Evolutionary conservation across 2,329 filamentous ascomycete species (phyloP).

Genomic region (Verticillium dahliae): DNA sequence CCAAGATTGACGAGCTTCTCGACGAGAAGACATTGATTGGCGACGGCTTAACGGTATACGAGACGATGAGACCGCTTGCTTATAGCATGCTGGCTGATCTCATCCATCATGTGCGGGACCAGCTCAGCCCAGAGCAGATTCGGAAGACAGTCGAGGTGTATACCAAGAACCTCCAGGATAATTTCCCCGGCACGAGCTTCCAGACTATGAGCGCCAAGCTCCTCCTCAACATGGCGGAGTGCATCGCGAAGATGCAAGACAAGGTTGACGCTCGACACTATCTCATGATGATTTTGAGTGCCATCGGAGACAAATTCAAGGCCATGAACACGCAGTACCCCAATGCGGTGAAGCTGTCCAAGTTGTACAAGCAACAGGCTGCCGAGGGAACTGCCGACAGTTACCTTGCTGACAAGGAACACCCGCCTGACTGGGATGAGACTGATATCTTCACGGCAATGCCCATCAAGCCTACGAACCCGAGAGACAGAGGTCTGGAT

Average conservation of each 20-base stretch:
- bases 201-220: slow-evolving; percentile 99
- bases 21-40: slow-evolving; percentile 93
- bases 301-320: slow-evolving; percentile 96
- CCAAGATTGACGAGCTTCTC: slow-evolving; percentile 89
- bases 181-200: slow-evolving; percentile 95
- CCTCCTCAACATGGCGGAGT: slow-evolving; percentile 95
- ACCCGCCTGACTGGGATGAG: slow-evolving; percentile 90
- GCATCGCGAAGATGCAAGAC: slow-evolving; percentile 87
- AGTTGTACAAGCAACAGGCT: slow-evolving; percentile 65
- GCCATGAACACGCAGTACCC: slow-evolving; percentile 95
- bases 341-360: slow-evolving; percentile 90
- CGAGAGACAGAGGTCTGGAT: slow-evolving; percentile 80
- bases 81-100: slow-evolving; percentile 98
- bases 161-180: slow-evolving; percentile 90
- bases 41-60: slow-evolving; percentile 92
- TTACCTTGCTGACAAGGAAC: slow-evolving; percentile 76
- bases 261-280: slow-evolving; percentile 94
- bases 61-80: slow-evolving; percentile 89
- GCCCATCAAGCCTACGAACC: slow-evolving; percentile 91
- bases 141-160: slow-evolving; percentile 95
- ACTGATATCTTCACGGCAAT: slow-evolving; percentile 96
- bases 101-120: slow-evolving; percentile 92
- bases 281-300: slow-evolving; percentile 93
- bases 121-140: slow-evolving; percentile 84
- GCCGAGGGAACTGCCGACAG: slow-evolving; percentile 59